phyloP scores from a whole-genome alignment of 2,329 filamentous ascomycete species.

The Fusarium marasasianum region DNA sequence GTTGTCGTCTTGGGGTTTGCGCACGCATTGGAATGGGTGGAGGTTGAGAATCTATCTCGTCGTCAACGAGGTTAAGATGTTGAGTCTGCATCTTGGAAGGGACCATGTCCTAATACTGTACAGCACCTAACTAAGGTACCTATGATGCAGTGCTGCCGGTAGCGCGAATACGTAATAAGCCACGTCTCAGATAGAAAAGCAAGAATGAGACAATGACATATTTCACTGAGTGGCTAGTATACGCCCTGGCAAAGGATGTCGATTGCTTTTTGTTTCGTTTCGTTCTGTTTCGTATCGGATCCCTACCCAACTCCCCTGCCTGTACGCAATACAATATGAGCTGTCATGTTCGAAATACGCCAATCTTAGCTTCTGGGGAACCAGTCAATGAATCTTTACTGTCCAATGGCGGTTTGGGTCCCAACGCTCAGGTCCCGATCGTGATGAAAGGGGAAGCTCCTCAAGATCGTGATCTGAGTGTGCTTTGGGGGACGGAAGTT shows the following conservation, averaged over 20 bases:
- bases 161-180: background rate
- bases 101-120: background rate
- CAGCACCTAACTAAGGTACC: background rate
- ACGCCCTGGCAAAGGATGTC: background rate
- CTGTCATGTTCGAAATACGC: background rate
- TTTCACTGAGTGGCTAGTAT: background rate
- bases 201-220: background rate
- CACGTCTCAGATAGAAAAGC: background rate
- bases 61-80: slow-evolving; percentile 20
- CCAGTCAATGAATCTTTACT: background rate
- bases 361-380: background rate
- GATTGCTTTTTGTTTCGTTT: slow-evolving; percentile 1
- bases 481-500: background rate
- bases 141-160: background rate
- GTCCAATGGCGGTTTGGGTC: background rate
- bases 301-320: background rate
- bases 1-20: slow-evolving; percentile 7
- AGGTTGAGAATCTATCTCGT: slow-evolving; percentile 11
- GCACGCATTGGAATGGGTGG: slow-evolving; percentile 8
- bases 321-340: background rate
- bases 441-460: background rate
- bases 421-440: background rate
- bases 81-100: slow-evolving; percentile 10
- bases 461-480: background rate
- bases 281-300: background rate